Evolutionary conservation across 805 yeast genomes (phyloP).

Genomic region (Peterozyma xylosa): DNA sequence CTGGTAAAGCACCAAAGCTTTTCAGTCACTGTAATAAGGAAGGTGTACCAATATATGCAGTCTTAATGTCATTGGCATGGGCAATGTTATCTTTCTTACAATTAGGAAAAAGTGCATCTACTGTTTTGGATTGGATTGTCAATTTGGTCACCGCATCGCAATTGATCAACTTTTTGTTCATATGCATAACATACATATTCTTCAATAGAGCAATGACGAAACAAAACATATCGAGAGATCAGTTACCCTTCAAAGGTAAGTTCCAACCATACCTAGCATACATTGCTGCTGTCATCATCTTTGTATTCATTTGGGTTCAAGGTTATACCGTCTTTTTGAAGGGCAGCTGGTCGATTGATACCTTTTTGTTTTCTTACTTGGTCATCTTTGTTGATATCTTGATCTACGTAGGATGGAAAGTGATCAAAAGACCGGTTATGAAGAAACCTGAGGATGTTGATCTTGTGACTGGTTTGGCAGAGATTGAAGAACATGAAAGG

Average conservation of each 20-base stretch:
- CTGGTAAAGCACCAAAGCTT: conserved; percentile 35
- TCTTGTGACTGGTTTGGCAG: conserved; percentile 42
- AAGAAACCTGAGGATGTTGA: conserved; percentile 42
- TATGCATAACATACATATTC: conserved; percentile 49
- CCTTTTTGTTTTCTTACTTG: conserved; percentile 63
- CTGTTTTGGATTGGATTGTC: conserved; percentile 65
- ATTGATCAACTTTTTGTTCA: conserved; percentile 50
- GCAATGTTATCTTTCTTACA: conserved; percentile 39
- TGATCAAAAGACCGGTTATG: conserved; percentile 38
- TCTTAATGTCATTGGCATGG: conserved; percentile 32
- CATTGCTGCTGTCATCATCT: conserved; percentile 35
- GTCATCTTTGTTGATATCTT: conserved; percentile 54
- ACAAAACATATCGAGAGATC: conserved; percentile 39
- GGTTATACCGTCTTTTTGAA: conserved; percentile 69
- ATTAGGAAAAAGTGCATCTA: conserved; percentile 46
- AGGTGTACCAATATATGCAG: conserved; percentile 43
- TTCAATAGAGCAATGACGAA: conserved; percentile 52
- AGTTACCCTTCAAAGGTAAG: conserved; percentile 44
- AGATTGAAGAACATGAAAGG: conserved; percentile 51
- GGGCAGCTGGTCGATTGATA: conserved; percentile 53
- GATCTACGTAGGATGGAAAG: conserved; percentile 42
- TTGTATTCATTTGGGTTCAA: conserved; percentile 47
- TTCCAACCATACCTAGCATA: conserved; percentile 54
- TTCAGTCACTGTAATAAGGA: conserved; percentile 33
- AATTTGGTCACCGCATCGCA: conserved; percentile 67